Base-by-base conservation (phyloP, 2,329 filamentous ascomycete genomes). In the Gnomoniopsis sp. region DNA sequence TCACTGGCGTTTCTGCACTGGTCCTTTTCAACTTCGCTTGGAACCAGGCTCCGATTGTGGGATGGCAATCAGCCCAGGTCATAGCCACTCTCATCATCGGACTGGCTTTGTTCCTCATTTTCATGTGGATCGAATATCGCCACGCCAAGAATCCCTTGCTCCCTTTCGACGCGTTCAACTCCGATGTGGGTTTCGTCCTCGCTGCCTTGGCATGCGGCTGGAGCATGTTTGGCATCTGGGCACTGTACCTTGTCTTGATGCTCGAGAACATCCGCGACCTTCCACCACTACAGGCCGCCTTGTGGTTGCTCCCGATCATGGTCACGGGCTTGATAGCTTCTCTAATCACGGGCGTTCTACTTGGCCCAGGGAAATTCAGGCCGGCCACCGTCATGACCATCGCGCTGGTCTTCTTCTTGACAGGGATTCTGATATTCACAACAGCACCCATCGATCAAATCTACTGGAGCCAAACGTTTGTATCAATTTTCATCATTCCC, bases 1-100 rank as follows among this genome's bases (percentile, higher is more conserved):
- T 64, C 2, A 49, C 62, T 1, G 83, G 83, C 2, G 74, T 85
- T 23, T 71, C 74, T 0, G 79, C 74, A 1, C 71, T 86, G 38
- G 72, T 85, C 1, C 70, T 86, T 3, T 71, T 85, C 67, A 86
- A 85, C 66, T 77, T 86, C 55, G 79, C 82, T 1, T 85, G 81
- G 81, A 86, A 86, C 64, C 82, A 86, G 65, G 82, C 79, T 1
- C 77, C 79, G 0, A 71, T 80, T 1, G 78, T 77, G 7, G 79
- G 80, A 1, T 86, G 83, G 82, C 53, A 68, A 6, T 68, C 73
- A 23, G 71, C 79, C 1, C 82, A 84, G 63, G 75, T 82, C 36
- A 80, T 79, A 64, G 67, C 77, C 2, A 66, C 79, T 3, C 72
- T 87, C 7, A 77, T 85, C 53, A 54, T 85, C 17, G 83, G 82